Conservation (phyloP, 257 asterid species). For the Marsdenia floribunda region DNA sequence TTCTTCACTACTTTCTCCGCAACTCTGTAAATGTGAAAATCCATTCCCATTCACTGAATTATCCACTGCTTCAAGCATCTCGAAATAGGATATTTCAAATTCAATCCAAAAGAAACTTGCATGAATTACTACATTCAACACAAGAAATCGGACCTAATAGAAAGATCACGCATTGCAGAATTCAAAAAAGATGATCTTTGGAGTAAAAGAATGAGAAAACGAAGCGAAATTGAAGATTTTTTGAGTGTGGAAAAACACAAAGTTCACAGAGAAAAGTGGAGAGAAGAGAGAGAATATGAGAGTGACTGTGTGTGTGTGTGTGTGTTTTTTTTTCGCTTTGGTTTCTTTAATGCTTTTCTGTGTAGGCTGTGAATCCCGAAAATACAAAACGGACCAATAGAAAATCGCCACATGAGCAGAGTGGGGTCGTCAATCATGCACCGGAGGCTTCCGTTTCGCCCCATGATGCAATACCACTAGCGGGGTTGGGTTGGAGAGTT, state of each 20-base stretch:
- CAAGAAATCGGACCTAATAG: neutral
- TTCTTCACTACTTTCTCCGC: slow-evolving; percentile 86
- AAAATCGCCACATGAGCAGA: slow-evolving; percentile 18
- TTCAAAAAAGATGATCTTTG: slow-evolving; percentile 21
- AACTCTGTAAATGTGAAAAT: slow-evolving; percentile 57
- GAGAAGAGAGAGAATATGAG: slow-evolving; percentile 26
- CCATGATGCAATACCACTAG: slow-evolving; percentile 36
- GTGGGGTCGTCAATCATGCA: slow-evolving; percentile 36
- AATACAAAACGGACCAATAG: slow-evolving; percentile 29
- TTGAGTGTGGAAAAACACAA: slow-evolving; percentile 43
- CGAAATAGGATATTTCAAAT: neutral
- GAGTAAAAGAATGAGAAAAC: slow-evolving; percentile 23
- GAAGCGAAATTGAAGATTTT: slow-evolving; percentile 30
- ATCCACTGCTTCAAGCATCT: slow-evolving; percentile 61
- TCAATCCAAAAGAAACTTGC: neutral
- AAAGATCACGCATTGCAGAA: slow-evolving; percentile 23
- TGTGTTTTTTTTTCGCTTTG: neutral
- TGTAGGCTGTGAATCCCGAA: slow-evolving; percentile 54
- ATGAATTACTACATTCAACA: slow-evolving; percentile 5
- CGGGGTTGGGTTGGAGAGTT: slow-evolving; percentile 19
- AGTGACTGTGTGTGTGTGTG: slow-evolving; percentile 24
- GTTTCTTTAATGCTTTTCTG: slow-evolving; percentile 19
- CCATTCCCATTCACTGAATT: slow-evolving; percentile 42
- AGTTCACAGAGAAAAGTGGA: slow-evolving; percentile 20
- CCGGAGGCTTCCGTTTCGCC: slow-evolving; percentile 34